Percentiles rank a stretch among this genome's conserved stretches.
Evolutionary conservation across 1,284 basidiomycete genomes (phyloP).

Genomic region (Ustilago xerochloae): DNA sequence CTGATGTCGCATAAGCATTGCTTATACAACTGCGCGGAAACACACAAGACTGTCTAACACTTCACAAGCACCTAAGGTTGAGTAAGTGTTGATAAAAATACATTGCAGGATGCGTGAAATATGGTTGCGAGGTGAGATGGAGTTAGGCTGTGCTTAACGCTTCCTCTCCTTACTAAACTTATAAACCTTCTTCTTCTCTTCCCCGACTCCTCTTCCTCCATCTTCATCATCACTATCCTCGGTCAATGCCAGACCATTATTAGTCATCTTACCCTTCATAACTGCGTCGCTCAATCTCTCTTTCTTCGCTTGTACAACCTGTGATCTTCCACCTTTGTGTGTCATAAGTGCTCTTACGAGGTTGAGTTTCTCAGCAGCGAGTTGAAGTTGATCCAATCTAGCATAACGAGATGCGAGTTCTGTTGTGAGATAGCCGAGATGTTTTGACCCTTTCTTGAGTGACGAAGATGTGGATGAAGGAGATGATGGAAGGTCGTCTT

Average conservation of each 20-base stretch:
- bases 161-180: conserved; percentile 60
- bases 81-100: no score
- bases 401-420: conserved; percentile 55
- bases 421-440: conserved; percentile 52
- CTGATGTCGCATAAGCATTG: no score
- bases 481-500: conserved; percentile 14
- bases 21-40: no score
- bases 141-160: no score
- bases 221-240: conserved; percentile 44
- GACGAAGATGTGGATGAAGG: not conserved
- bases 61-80: no score
- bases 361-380: conserved; percentile 55
- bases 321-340: conserved; percentile 38
- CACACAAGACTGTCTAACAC: no score
- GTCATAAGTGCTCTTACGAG: conserved; percentile 60
- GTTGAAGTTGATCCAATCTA: conserved; percentile 51
- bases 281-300: conserved; percentile 37
- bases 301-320: conserved; percentile 33
- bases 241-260: conserved; percentile 47
- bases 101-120: no score
- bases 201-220: conserved; percentile 12
- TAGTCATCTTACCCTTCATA: conserved; percentile 48
- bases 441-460: conserved; percentile 49
- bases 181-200: conserved; percentile 31
- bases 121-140: not conserved